Percentiles rank a stretch among this genome's conserved stretches.
Conservation (phyloP, 345 rosid genomes). For the Syzygium jambos region DNA sequence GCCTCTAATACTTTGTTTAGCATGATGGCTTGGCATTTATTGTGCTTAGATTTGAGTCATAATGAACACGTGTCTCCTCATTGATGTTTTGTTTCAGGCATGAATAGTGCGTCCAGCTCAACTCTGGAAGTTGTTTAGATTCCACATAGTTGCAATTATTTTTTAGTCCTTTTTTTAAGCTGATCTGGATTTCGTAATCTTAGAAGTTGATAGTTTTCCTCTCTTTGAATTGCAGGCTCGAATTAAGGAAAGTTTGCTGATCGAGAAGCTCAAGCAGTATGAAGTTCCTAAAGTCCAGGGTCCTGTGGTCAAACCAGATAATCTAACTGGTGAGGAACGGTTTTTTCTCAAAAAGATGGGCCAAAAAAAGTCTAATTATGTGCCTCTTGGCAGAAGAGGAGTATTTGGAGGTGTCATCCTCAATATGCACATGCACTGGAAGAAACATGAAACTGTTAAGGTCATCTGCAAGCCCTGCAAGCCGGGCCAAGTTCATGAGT, state of each 20-base stretch:
- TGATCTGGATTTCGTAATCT: background rate
- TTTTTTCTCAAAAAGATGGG: constrained; percentile 78
- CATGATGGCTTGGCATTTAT: background rate
- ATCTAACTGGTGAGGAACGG: constrained; percentile 77
- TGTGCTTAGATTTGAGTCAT: background rate
- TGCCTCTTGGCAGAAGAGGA: constrained; percentile 65
- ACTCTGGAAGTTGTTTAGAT: background rate
- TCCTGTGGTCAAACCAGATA: constrained; percentile 66
- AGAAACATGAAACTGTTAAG: constrained; percentile 90
- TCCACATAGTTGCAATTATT: background rate
- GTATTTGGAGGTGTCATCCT: constrained; percentile 86
- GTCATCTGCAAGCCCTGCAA: constrained; percentile 81
- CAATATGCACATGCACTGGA: constrained; percentile 96
- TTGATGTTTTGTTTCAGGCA: background rate
- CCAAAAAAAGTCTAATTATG: constrained; percentile 84
- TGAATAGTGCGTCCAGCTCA: background rate
- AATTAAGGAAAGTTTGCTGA: constrained; percentile 71
- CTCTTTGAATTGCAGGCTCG: constrained; percentile 40
- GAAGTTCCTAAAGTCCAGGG: constrained; percentile 80
- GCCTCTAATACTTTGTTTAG: background rate
- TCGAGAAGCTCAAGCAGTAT: constrained; percentile 77
- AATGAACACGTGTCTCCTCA: background rate
- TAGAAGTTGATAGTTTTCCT: background rate
- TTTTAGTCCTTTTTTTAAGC: background rate
- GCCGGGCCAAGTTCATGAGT: constrained; percentile 61